phyloP scores from a whole-genome alignment of 1,284 basidiomycete genomes.

The Trametes sp. region DNA sequence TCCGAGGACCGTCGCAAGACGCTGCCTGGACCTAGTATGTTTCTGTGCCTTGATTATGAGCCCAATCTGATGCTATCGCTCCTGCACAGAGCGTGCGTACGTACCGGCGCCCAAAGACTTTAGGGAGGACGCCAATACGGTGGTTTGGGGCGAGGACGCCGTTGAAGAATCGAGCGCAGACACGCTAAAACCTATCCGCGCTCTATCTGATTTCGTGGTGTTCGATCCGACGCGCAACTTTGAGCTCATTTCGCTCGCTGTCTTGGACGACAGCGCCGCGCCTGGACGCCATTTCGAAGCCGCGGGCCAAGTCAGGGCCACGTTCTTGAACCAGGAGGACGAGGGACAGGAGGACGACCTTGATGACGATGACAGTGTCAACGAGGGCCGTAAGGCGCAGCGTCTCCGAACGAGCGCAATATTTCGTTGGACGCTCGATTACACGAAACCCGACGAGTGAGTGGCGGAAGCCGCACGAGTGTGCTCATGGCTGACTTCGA shows the following conservation, averaged over 20 bases:
- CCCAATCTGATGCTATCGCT: neutral
- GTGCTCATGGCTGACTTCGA: too few relatives aligned
- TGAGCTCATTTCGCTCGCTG: slow-evolving; percentile 42
- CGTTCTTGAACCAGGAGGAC: slow-evolving; percentile 51
- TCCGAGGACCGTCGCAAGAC: neutral
- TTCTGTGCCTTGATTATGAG: too few relatives aligned
- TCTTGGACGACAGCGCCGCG: slow-evolving; percentile 35
- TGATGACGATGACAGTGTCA: slow-evolving; percentile 46
- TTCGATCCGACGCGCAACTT: slow-evolving; percentile 45
- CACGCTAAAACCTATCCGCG: slow-evolving; percentile 44
- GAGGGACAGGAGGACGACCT: slow-evolving; percentile 46
- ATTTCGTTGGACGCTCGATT: slow-evolving; percentile 46
- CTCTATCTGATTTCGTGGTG: slow-evolving; percentile 49
- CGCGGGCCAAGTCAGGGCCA: slow-evolving; percentile 46
- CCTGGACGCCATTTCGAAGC: slow-evolving; percentile 40
- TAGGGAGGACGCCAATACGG: slow-evolving; percentile 39
- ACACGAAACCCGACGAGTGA: slow-evolving; percentile 47
- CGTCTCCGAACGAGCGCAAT: slow-evolving; percentile 47
- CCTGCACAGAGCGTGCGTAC: slow-evolving; percentile 23
- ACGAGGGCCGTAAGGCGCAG: slow-evolving; percentile 31
- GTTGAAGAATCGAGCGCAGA: slow-evolving; percentile 23
- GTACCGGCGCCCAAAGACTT: slow-evolving; percentile 40
- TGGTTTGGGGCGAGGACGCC: slow-evolving; percentile 45
- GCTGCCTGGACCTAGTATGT: neutral
- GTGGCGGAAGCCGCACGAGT: too few relatives aligned